These are phyloP conservation scores for Coccomyxa subellipsoidea DNA, from an alignment of 163 green algal species.

Conservation along the genomic window DNA sequence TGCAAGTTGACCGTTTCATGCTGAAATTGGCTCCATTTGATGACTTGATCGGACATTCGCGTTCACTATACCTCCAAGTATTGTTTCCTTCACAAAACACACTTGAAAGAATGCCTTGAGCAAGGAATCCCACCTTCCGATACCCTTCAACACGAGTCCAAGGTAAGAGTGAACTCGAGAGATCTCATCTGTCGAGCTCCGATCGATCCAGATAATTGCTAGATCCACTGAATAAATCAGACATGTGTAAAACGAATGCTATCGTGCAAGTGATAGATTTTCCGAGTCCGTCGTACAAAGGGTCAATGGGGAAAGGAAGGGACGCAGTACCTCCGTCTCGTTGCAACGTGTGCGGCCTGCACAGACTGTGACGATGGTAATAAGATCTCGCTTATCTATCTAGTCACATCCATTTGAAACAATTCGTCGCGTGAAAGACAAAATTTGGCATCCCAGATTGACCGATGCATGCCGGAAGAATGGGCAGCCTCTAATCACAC, in stretches of 20 bases:
- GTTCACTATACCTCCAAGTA: too few species aligned
- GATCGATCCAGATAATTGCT: too few species aligned
- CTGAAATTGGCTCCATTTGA: too few species aligned
- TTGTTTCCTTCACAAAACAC: neutral
- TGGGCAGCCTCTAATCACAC: neutral
- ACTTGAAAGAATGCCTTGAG: neutral
- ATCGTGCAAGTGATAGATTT: neutral
- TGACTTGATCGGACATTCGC: too few species aligned
- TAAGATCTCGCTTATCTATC: too few species aligned
- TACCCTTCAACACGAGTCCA: neutral
- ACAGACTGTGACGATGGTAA: too few species aligned
- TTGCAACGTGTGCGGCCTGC: too few species aligned
- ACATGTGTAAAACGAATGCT: too few species aligned
- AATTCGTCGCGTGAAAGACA: neutral
- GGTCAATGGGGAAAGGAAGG: neutral
- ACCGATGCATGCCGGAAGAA: neutral
- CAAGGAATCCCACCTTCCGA: neutral
- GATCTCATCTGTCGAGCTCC: too few species aligned
- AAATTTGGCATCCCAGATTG: neutral
- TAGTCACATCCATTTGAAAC: neutral
- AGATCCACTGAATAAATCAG: too few species aligned
- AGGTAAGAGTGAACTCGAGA: neutral
- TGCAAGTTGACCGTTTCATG: too few species aligned
- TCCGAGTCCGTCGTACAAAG: neutral
- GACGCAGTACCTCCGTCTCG: too few species aligned